Base-by-base conservation (phyloP, 2,329 filamentous ascomycete genomes). In the Penicillium sp. region DNA sequence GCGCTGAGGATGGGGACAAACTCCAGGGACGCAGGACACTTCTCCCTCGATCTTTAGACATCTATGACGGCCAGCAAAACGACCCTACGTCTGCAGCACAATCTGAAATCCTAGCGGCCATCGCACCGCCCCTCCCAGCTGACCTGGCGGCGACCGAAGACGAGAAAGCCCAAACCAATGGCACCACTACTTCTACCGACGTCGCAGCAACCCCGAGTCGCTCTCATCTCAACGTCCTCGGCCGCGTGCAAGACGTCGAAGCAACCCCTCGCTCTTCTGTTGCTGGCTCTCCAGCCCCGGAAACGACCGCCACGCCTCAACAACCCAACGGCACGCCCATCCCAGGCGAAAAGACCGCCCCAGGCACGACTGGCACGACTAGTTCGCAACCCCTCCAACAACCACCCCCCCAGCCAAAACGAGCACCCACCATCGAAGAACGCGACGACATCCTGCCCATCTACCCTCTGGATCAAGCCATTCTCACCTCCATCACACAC, bases 1-100 rank as follows among this genome's bases (percentile, higher is more conserved):
- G 52, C n/a, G 9, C n/a, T 3, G 90, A 96, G 68, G 88, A 91
- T 65, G 84, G 82, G 26, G 76, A 82, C 35, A 99, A 99, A 77
- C 82, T 97, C 11, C 78, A 81, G 20, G 87, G 90, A 43, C 85
- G 93, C 50, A 84, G 91, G 62, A 91, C 88, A 66, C 79, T 97
- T 21, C 85, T 97, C 30, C 87, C 90, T 55, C 87, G 90, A 38
- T 97, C 93, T 0, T 91, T 92, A 65, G 96, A 99, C 69, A 85
- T 95, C 12, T 99, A 99, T 71, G 94, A 97, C 60, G 86, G 88
- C 26, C 88, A 93, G 12, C 90, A 92, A 0, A 96, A 97, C 69
- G 94, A 99, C 68, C 94, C 94, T 1, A 78, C 86, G 1, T 96
- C 94, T 0, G 81, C 86, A 8, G 93, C 94, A 4, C 94, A 99